Conservation (phyloP, 1,284 basidiomycete genomes). For the Schizopora paradoxa region DNA sequence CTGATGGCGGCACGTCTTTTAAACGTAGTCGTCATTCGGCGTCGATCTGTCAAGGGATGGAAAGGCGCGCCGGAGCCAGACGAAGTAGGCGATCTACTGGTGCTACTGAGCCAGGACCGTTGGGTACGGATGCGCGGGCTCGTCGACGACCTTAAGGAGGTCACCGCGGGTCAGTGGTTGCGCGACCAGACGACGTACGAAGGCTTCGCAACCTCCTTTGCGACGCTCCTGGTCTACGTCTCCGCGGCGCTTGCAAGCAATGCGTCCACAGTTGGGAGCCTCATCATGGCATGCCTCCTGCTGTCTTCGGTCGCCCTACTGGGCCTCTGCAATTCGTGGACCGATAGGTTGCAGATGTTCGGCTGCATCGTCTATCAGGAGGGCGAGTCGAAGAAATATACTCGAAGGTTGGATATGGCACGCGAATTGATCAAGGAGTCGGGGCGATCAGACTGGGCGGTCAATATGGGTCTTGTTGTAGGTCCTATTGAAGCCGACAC, state of each 20-base stretch:
- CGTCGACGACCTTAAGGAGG: constrained; percentile 14
- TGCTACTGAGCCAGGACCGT: constrained; percentile 18
- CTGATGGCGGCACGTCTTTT: constrained; percentile 5
- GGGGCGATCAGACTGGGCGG: no score
- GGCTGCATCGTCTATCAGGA: no score
- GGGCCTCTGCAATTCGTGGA: no score
- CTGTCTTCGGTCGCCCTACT: constrained; percentile 4
- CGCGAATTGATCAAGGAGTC: no score
- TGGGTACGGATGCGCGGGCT: constrained; percentile 14
- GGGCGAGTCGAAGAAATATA: no score
- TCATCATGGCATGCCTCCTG: constrained; percentile 8
- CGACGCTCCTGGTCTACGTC: constrained; percentile 6
- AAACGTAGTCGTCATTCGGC: constrained; percentile 11
- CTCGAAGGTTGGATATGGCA: no score
- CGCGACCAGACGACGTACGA: constrained; percentile 3
- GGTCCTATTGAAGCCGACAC: no score
- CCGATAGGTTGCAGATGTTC: no score
- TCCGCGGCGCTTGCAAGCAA: constrained; percentile 7
- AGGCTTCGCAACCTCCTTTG: neutral
- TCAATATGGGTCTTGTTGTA: no score
- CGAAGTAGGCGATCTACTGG: constrained; percentile 12
- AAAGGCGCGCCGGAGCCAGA: constrained; percentile 7
- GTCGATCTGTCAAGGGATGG: constrained; percentile 3
- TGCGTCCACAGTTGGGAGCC: constrained; percentile 6
- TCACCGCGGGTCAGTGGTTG: constrained; percentile 13